phyloP scores from a whole-genome alignment of 2,329 filamentous ascomycete species.

The Aureobasidium uvarum region DNA sequence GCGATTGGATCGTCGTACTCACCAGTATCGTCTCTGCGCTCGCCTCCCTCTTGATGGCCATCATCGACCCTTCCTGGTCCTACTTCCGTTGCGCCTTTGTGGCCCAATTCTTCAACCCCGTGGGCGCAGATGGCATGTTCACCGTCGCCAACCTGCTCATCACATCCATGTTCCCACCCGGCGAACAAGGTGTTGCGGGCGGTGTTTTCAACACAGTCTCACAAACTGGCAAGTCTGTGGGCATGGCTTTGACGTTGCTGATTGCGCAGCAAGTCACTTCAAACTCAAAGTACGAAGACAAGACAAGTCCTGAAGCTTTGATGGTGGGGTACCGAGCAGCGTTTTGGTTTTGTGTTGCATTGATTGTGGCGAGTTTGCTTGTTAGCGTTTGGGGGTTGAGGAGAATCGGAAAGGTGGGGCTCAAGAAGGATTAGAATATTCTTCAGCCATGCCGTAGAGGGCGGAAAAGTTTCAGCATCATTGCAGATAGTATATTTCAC shows the following conservation, averaged over 20 bases:
- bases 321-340: slow-evolving; percentile 46
- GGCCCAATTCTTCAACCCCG: slow-evolving; percentile 45
- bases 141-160: slow-evolving; percentile 48
- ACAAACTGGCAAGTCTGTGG: slow-evolving; percentile 46
- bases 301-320: slow-evolving; percentile 39
- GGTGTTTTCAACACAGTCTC: slow-evolving; percentile 49
- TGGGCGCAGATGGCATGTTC: slow-evolving; percentile 47
- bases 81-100: slow-evolving; percentile 52
- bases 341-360: slow-evolving; percentile 46
- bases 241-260: slow-evolving; percentile 42
- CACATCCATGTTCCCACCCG: slow-evolving; percentile 43
- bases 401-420: slow-evolving; percentile 47
- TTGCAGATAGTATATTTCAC: not conserved
- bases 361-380: slow-evolving; percentile 36
- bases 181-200: slow-evolving; percentile 47
- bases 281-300: slow-evolving; percentile 32
- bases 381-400: slow-evolving; percentile 45
- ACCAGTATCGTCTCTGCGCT: slow-evolving; percentile 43
- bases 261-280: slow-evolving; percentile 38
- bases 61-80: slow-evolving; percentile 46
- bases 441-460: not conserved
- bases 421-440: slow-evolving; percentile 41
- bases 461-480: not conserved
- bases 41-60: slow-evolving; percentile 48
- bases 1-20: slow-evolving; percentile 40